Evolutionary conservation across 768 basidiomycete genomes (phyloP), one percentile per base, ranked within the genome.

Genomic region (Leccinum uliginosum): DNA sequence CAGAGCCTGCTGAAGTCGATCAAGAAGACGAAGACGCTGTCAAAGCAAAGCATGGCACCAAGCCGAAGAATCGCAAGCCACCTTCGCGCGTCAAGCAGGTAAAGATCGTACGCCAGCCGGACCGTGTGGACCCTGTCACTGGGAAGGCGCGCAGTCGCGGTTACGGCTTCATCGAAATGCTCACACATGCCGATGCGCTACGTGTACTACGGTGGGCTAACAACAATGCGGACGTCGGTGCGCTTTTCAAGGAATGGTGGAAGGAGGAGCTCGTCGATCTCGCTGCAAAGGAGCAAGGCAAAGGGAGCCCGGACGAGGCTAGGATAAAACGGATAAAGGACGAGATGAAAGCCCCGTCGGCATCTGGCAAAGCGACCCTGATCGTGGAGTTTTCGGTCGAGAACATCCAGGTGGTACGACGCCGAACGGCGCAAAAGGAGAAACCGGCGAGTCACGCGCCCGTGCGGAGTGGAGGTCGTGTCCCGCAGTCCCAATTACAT

Each of bases 381-480:
- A 87, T 96, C 64, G 84, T 93, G n/a, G 95, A 98, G 74, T 97
- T 97, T 72, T 94, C 93, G 40, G 93, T 98, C 51, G 94, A 98
- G 76, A 98, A 98, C 66, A 76, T 91, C 19, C 89, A 93, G 73
- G 92, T 95, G 29, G 86, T 94, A 38, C 88, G 89, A 60, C 77
- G 92, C 55, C 78, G 93, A 64, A 78, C 79, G 38, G 80, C 83
- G 2, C 77, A 76, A 54, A 79, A 77, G 52, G 78, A 74, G 45
- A 77, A 73, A 50, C 54, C 58, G 44, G 63, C 54, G 17, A 50
- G 65, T 58, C 43, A 17, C 7, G 8, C n/a, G 27, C 5, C 24
- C 0, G 10, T 21, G 29, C 40, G 8, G 27, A 15, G 30, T 27
- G 23, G 21, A n/a, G 19, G 53, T 51, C 21, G 5, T 14, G n/a